A percentile compares a stretch with the other conserved stretches of the same genome.
Conservation (phyloP, 2,329 filamentous ascomycete species). For the Diaporthe sp. region DNA sequence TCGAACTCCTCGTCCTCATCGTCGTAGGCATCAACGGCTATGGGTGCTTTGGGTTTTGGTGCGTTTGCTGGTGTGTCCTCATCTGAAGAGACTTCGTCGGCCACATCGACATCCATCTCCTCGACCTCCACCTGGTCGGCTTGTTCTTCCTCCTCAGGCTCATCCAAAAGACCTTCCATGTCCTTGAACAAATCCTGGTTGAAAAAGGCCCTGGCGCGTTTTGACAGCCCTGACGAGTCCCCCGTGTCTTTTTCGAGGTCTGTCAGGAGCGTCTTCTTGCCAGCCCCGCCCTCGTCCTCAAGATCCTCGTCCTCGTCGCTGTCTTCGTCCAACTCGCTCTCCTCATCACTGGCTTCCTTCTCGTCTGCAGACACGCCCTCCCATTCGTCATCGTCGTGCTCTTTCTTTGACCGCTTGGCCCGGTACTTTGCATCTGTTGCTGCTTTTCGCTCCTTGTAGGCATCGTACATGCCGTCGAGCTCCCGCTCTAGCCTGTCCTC, state of each 20-base stretch:
- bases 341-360: constrained; percentile 69
- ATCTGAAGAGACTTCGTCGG: constrained; percentile 49
- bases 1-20: constrained; percentile 67
- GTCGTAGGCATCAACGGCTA: constrained; percentile 52
- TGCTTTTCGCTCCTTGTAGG: constrained; percentile 84
- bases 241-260: constrained; percentile 69
- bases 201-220: constrained; percentile 89
- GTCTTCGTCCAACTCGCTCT: constrained; percentile 69
- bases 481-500: constrained; percentile 86
- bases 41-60: constrained; percentile 51
- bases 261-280: constrained; percentile 67
- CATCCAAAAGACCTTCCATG: constrained; percentile 75
- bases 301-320: constrained; percentile 74
- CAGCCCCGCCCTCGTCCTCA: constrained; percentile 58
- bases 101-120: constrained; percentile 48
- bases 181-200: constrained; percentile 94
- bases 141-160: constrained; percentile 55
- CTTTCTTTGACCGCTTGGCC: constrained; percentile 87
- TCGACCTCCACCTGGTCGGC: constrained; percentile 54
- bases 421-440: constrained; percentile 87
- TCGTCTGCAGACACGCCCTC: constrained; percentile 84
- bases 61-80: constrained; percentile 50
- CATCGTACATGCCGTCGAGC: constrained; percentile 88
- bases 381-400: constrained; percentile 90
- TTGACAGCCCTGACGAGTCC: constrained; percentile 76